A percentile compares a stretch with the other conserved stretches of the same genome.
phyloP scores from a whole-genome alignment of 306 rosid species.

The Vigna mungo region DNA sequence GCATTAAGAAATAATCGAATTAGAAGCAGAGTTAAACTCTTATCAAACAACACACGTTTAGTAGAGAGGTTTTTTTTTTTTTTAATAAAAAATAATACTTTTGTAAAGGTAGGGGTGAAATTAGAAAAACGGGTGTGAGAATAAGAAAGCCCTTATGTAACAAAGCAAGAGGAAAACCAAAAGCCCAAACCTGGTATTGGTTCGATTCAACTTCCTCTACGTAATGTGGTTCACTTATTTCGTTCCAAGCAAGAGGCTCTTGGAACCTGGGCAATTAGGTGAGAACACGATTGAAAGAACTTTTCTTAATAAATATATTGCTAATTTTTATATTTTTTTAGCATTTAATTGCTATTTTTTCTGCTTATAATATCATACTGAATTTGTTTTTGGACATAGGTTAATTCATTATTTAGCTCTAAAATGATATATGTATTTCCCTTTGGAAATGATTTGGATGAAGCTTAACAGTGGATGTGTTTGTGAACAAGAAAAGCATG shows the following conservation, averaged over 20 bases:
- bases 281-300: neutral
- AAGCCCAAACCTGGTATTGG: neutral
- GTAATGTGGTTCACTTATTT: neutral
- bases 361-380: neutral
- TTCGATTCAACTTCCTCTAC: neutral
- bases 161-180: neutral
- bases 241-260: neutral
- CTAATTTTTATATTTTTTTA: neutral
- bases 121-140: neutral
- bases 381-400: neutral
- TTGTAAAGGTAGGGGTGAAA: too few relatives aligned
- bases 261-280: slow-evolving; percentile 29
- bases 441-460: neutral
- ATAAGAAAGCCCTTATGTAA: too few relatives aligned
- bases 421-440: neutral
- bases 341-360: neutral
- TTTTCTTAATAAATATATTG: neutral
- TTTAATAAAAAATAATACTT: too few relatives aligned
- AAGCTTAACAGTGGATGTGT: neutral
- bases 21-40: too few relatives aligned
- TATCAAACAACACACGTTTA: neutral
- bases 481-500: neutral
- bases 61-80: neutral
- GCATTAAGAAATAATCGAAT: too few relatives aligned
- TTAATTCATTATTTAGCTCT: neutral